These are phyloP conservation scores for Lavandula angustifolia DNA, from an alignment of 257 asterid genomes.

Conservation along the genomic window DNA sequence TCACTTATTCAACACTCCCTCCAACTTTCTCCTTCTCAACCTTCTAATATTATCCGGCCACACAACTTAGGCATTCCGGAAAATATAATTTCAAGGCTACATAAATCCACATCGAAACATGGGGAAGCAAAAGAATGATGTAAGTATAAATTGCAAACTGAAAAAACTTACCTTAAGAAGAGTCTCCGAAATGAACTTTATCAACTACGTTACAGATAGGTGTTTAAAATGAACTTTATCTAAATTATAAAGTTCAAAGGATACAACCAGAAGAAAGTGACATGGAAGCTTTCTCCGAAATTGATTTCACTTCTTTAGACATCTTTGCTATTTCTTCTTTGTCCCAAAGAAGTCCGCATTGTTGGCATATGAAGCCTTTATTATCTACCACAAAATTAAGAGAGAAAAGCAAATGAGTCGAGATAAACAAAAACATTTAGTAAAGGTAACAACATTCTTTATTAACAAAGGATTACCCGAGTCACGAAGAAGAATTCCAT, in stretches of 20 bases:
- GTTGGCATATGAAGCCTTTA: slow-evolving; percentile 77
- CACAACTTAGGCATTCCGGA: neutral
- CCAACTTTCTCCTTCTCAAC: no score
- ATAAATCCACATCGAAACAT: neutral
- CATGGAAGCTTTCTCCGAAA: slow-evolving; percentile 59
- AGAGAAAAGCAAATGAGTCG: slow-evolving; percentile 21
- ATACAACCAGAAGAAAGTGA: slow-evolving; percentile 64
- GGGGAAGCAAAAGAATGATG: neutral
- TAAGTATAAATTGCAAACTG: slow-evolving; percentile 10
- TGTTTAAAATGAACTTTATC: neutral
- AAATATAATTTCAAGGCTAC: neutral
- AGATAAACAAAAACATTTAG: slow-evolving; percentile 13
- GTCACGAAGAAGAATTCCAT: slow-evolving; percentile 71
- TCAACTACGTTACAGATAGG: slow-evolving; percentile 7
- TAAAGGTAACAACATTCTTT: slow-evolving; percentile 4
- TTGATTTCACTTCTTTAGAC: slow-evolving; percentile 46
- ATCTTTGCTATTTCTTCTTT: slow-evolving; percentile 63
- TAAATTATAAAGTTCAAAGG: slow-evolving; percentile 44
- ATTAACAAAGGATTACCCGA: slow-evolving; percentile 47
- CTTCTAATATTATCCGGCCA: no score
- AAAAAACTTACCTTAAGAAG: slow-evolving; percentile 67
- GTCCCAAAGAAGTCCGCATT: slow-evolving; percentile 79
- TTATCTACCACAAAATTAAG: slow-evolving; percentile 48
- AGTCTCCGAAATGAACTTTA: slow-evolving; percentile 71
- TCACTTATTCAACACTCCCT: no score